Base-by-base conservation (phyloP, 805 yeast species). In the Candida boleticola region DNA sequence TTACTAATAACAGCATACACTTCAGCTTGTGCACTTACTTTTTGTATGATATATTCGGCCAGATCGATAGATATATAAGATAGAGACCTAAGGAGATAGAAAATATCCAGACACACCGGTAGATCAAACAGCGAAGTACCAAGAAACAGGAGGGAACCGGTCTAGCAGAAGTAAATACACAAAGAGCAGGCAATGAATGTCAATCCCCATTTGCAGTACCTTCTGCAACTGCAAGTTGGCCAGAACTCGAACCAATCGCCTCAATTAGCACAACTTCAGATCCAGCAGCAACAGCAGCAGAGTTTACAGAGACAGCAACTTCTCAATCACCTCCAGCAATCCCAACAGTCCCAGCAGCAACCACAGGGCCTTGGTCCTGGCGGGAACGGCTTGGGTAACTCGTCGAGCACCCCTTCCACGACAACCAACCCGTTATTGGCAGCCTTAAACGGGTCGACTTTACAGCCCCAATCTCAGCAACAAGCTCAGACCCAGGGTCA, bases 171-270 rank as follows among this genome's bases (percentile, higher is more conserved):
- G n/a, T n/a, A n/a, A n/a, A n/a, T n/a, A n/a, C n/a, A n/a, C n/a
- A n/a, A n/a, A n/a, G n/a, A n/a, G n/a, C n/a, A n/a, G n/a, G n/a
- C n/a, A n/a, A 69, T 69, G 74, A 69, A 69, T 53, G 61, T 61
- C 36, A 66, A 66, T 43, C 73, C 73, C 22, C 75, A 69, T 44
- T 63, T 68, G 37, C 75, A 66, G 47, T 68, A 67, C 51, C 57
- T 69, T 45, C 74, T 61, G 47, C 69, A 63, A 50, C 67, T 53
- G 48, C 36, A 33, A 14, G 27, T 14, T 9, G 50, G 36, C 60
- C 46, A 40, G 51, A 46, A 21, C 65, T 52, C 47, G 61, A 53
- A 29, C 59, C 48, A 31, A 39, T 50, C 37, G 10, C 71, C 72
- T 1, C 73, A 63, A 44, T 50, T 66, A 13, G 47, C 66, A 1